Percentiles rank a stretch among this genome's conserved stretches.
Evolutionary conservation across 2,329 filamentous ascomycete species (phyloP).

Genomic region (Colletotrichum karsti): DNA sequence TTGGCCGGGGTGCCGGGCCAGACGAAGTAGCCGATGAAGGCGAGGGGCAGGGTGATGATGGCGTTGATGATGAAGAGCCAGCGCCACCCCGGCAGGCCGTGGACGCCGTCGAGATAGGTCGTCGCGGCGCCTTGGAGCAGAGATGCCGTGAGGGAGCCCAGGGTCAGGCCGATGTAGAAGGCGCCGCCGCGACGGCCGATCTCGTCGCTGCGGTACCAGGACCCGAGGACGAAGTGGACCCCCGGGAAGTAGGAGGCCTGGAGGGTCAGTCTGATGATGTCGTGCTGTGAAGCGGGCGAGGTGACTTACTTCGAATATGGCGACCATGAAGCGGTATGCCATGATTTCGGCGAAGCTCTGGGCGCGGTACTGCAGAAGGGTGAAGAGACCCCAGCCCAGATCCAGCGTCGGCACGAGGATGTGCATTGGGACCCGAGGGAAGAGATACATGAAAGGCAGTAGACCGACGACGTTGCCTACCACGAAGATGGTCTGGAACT

Average conservation of each 20-base stretch:
- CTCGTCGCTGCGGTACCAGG: constrained; percentile 69
- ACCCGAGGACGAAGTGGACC: constrained; percentile 52
- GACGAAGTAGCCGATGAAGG: constrained; percentile 1
- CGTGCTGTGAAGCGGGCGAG: constrained; percentile 54
- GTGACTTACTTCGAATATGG: constrained; percentile 45
- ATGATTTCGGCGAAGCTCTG: constrained; percentile 55
- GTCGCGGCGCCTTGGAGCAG: constrained; percentile 56
- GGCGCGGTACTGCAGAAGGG: constrained; percentile 61
- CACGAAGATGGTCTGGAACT: constrained; percentile 27
- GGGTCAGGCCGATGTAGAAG: constrained; percentile 62
- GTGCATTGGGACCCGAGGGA: constrained; percentile 54
- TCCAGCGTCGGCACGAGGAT: constrained; percentile 61
- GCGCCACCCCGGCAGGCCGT: constrained; percentile 57
- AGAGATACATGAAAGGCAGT: constrained; percentile 60
- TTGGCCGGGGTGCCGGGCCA: constrained; percentile 38
- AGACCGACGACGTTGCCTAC: constrained; percentile 58
- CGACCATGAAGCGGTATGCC: constrained; percentile 49
- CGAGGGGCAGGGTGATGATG: constrained; percentile 17
- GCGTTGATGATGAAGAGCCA: constrained; percentile 64
- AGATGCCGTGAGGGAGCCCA: constrained; percentile 61
- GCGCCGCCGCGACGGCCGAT: constrained; percentile 70
- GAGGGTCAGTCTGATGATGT: rapidly evolving
- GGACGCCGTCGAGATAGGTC: constrained; percentile 48
- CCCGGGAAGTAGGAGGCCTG: constrained; percentile 47
- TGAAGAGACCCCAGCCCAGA: constrained; percentile 64